Evolutionary conservation across 2,329 filamentous ascomycete species (phyloP).

Genomic region (Aspergillus chevalieri): DNA sequence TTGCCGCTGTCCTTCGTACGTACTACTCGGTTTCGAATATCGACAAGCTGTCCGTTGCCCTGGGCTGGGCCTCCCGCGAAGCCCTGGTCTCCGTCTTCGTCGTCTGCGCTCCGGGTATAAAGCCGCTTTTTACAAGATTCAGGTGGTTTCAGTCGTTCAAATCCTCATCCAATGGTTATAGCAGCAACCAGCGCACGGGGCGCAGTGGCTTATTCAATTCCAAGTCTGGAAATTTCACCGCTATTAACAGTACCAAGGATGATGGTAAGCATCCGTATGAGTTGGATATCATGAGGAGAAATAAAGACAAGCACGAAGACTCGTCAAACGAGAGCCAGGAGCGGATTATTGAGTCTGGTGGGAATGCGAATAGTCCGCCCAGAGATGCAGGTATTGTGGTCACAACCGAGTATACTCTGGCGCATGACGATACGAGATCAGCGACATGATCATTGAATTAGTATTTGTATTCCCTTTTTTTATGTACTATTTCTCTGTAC

Average conservation of each 20-base stretch:
- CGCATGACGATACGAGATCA: conserved; percentile 5
- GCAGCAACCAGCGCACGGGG: not conserved
- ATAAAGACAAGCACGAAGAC: not conserved
- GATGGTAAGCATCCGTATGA: conserved; percentile 7
- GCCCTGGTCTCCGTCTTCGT: conserved; percentile 12
- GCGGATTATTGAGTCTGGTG: conserved; percentile 5
- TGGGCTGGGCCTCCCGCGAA: conserved; percentile 16
- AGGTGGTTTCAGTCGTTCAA: conserved; percentile 6
- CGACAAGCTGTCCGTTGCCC: conserved; percentile 7
- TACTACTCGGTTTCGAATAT: conserved; percentile 17
- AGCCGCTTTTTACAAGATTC: conserved; percentile 8
- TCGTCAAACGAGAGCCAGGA: conserved; percentile 10
- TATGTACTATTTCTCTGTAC: too few species aligned
- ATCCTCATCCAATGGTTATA: conserved; percentile 1
- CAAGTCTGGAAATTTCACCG: conserved; percentile 1
- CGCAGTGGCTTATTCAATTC: conserved; percentile 2
- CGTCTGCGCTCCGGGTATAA: conserved; percentile 13
- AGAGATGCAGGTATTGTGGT: conserved; percentile 6
- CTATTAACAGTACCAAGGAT: not conserved
- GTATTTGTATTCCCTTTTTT: too few species aligned
- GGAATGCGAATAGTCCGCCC: not conserved
- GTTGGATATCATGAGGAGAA: not conserved
- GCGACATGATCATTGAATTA: not conserved
- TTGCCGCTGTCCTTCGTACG: conserved; percentile 13
- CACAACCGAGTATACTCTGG: conserved; percentile 7